These are phyloP conservation scores for Cladophialophora yegresii DNA, from an alignment of 2,329 filamentous ascomycete species.

Conservation along the genomic window DNA sequence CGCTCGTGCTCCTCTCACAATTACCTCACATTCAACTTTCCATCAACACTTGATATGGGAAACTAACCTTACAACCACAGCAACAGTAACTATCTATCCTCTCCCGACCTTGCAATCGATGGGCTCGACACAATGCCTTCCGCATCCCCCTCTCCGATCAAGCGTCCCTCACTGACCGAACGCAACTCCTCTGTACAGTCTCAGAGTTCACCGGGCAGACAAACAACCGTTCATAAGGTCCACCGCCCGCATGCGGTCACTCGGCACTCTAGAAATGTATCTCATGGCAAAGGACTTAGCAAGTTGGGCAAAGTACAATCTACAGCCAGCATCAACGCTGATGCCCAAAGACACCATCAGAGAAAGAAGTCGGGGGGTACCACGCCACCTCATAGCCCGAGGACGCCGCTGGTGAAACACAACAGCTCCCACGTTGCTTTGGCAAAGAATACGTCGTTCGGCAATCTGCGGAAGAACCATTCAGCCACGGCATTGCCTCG, in stretches of 20 bases:
- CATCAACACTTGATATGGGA: neutral
- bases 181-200: slow-evolving; percentile 34
- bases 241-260: slow-evolving; percentile 49
- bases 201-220: slow-evolving; percentile 35
- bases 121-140: slow-evolving; percentile 34
- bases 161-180: slow-evolving; percentile 35
- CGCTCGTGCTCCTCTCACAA: slow-evolving; percentile 9
- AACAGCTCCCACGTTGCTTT: slow-evolving; percentile 45
- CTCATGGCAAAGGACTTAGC: slow-evolving; percentile 48
- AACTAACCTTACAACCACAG: slow-evolving; percentile 5
- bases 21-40: slow-evolving; percentile 13
- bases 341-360: slow-evolving; percentile 48
- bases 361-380: slow-evolving; percentile 49
- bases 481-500: slow-evolving; percentile 48
- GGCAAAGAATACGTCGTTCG: slow-evolving; percentile 40
- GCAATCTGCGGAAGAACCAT: slow-evolving; percentile 50
- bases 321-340: slow-evolving; percentile 40
- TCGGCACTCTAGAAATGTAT: slow-evolving; percentile 47
- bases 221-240: slow-evolving; percentile 39
- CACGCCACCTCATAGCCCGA: slow-evolving; percentile 49
- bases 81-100: neutral
- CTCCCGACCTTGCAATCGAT: slow-evolving; percentile 12
- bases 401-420: slow-evolving; percentile 42
- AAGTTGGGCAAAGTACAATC: slow-evolving; percentile 46
- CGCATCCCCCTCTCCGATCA: slow-evolving; percentile 35